phyloP scores from a whole-genome alignment of 805 yeast genomes.

The Candida boidinii region DNA sequence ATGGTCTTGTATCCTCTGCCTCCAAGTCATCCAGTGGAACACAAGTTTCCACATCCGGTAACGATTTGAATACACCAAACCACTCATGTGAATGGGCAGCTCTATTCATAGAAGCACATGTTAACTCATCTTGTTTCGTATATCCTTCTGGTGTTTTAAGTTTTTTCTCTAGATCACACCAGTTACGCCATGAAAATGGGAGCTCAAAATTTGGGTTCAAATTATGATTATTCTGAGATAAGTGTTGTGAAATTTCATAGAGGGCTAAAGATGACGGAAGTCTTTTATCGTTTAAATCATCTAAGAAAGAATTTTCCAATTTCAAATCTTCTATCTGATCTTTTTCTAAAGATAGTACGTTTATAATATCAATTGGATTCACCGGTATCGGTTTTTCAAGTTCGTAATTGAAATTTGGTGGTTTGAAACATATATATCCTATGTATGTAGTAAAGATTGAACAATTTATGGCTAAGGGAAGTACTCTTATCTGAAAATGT shows the following conservation, averaged over 20 bases:
- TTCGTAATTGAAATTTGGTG: too few relatives aligned
- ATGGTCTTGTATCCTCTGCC: conserved; percentile 9
- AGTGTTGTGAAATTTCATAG: conserved; percentile 7
- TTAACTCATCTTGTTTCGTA: conserved; percentile 10
- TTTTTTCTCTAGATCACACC: conserved; percentile 17
- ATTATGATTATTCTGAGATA: conserved; percentile 2
- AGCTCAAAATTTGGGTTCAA: conserved; percentile 10
- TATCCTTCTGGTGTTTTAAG: conserved; percentile 12
- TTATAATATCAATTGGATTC: too few relatives aligned
- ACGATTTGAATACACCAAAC: conserved; percentile 1
- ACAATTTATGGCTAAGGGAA: too few relatives aligned
- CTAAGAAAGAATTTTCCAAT: too few relatives aligned
- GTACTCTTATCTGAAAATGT: too few relatives aligned
- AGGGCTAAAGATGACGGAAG: conserved; percentile 12
- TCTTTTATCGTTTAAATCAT: conserved; percentile 9
- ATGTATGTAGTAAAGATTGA: too few relatives aligned
- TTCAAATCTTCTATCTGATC: too few relatives aligned
- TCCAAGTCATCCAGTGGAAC: too few relatives aligned
- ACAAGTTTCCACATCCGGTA: conserved; percentile 7
- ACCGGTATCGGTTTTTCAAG: too few relatives aligned
- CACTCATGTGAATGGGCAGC: neutral
- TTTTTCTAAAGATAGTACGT: too few relatives aligned
- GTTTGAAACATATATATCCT: too few relatives aligned
- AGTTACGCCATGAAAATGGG: conserved; percentile 23
- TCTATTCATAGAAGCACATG: conserved; percentile 5